A percentile compares a stretch with the other conserved stretches of the same genome.
Conservation (phyloP, 106 monocot genomes). For the Acanthochlamys bracteata region DNA sequence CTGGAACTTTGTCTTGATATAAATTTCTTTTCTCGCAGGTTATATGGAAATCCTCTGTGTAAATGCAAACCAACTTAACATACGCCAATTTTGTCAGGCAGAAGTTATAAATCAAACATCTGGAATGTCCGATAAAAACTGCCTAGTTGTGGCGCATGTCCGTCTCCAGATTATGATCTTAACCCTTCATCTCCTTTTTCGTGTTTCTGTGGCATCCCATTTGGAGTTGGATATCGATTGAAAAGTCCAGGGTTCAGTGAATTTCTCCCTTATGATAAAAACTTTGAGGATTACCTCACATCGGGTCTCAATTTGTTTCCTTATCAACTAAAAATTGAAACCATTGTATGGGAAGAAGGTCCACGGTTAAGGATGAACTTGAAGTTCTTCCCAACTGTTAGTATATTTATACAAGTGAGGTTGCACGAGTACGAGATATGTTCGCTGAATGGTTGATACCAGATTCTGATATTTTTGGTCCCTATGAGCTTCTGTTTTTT, state of each 20-base stretch:
- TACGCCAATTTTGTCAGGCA: slow-evolving; percentile 45
- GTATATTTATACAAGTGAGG: slow-evolving; percentile 47
- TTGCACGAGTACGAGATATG: slow-evolving; percentile 45
- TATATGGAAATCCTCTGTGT: slow-evolving; percentile 91
- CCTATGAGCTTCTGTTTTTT: slow-evolving; percentile 84
- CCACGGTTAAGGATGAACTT: slow-evolving; percentile 78
- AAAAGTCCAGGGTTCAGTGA: slow-evolving; percentile 90
- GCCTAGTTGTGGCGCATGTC: slow-evolving; percentile 36
- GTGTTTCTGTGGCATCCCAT: slow-evolving; percentile 66
- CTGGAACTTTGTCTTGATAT: not conserved
- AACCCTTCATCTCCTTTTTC: slow-evolving; percentile 29
- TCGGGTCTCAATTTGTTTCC: slow-evolving; percentile 38
- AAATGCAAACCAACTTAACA: slow-evolving; percentile 32
- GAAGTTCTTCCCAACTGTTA: slow-evolving; percentile 62
- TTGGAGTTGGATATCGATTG: slow-evolving; percentile 83
- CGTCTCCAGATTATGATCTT: slow-evolving; percentile 39
- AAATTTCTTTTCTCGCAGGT: slow-evolving; percentile 31
- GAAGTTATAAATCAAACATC: slow-evolving; percentile 17
- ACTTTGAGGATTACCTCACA: slow-evolving; percentile 60
- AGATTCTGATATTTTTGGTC: slow-evolving; percentile 84
- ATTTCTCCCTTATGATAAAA: slow-evolving; percentile 45
- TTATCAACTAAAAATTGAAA: slow-evolving; percentile 56
- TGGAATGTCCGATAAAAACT: slow-evolving; percentile 21
- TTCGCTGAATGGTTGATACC: slow-evolving; percentile 80
- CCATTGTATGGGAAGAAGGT: slow-evolving; percentile 83